Percentiles rank a stretch among this genome's conserved stretches.
Evolutionary conservation across 2,329 filamentous ascomycete genomes (phyloP).

Genomic region (Eurotiales sp.): DNA sequence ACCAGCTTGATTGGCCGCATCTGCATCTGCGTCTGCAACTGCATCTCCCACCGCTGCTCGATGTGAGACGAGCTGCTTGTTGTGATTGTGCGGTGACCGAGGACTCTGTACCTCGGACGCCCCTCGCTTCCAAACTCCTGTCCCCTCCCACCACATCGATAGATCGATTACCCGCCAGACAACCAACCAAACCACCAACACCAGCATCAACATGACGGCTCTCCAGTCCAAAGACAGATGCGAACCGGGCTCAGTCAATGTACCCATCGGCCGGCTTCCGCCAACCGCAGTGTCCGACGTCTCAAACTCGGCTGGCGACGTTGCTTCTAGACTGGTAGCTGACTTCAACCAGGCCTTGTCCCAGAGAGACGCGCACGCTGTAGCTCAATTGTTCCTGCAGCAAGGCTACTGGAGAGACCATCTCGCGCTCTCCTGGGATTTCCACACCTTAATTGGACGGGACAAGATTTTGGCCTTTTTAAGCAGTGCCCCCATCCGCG

Average conservation of each 20-base stretch:
- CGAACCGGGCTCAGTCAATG: slow-evolving; percentile 55
- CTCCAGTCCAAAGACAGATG: slow-evolving; percentile 41
- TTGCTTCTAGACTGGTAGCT: slow-evolving; percentile 36
- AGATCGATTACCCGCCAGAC: too few species aligned
- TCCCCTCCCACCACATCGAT: too few species aligned
- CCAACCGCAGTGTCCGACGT: slow-evolving; percentile 26
- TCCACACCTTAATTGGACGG: slow-evolving; percentile 51
- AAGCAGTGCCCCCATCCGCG: slow-evolving; percentile 34
- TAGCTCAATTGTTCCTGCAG: slow-evolving; percentile 46
- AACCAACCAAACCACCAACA: not conserved
- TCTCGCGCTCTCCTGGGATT: slow-evolving; percentile 53
- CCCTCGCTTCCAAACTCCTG: too few species aligned
- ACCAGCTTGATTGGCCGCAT: too few species aligned
- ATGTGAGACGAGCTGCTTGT: too few species aligned
- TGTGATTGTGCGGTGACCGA: too few species aligned
- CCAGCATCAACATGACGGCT: not conserved
- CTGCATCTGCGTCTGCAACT: too few species aligned
- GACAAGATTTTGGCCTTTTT: slow-evolving; percentile 37
- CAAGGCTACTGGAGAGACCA: slow-evolving; percentile 59
- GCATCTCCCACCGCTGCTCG: too few species aligned
- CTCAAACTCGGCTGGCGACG: slow-evolving; percentile 31
- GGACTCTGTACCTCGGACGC: too few species aligned
- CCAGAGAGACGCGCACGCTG: slow-evolving; percentile 28
- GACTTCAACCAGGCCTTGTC: slow-evolving; percentile 39
- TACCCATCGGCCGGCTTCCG: slow-evolving; percentile 43